Evolutionary conservation across 176 grass and related monocot genomes (phyloP).

Genomic region (Poa pratensis): DNA sequence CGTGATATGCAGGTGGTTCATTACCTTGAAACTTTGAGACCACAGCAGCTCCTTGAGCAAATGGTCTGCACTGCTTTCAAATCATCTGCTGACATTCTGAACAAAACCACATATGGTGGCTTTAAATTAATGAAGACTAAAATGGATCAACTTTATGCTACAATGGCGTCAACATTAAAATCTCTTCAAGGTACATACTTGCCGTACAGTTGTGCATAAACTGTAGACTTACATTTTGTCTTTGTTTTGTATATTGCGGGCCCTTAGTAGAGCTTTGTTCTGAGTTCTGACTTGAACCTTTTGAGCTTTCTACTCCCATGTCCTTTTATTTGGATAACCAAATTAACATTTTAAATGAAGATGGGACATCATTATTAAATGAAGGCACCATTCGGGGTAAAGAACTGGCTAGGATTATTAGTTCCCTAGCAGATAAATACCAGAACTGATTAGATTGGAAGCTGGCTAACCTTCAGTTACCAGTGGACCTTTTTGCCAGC

Average conservation of each 20-base stretch:
- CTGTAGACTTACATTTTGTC: background rate
- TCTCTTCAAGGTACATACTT: slow-evolving; percentile 74
- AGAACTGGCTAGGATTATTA: background rate
- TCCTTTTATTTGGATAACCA: slow-evolving; percentile 25
- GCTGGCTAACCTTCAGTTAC: background rate
- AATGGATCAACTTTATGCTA: slow-evolving; percentile 86
- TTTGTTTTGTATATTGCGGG: background rate
- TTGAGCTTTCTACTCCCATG: background rate
- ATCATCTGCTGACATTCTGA: slow-evolving; percentile 84
- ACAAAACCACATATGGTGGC: slow-evolving; percentile 76
- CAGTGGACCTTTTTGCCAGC: background rate
- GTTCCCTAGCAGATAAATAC: slow-evolving; percentile 29
- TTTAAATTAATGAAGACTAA: slow-evolving; percentile 87
- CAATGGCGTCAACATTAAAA: slow-evolving; percentile 74
- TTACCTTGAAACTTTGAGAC: slow-evolving; percentile 97
- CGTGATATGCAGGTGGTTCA: slow-evolving; percentile 70
- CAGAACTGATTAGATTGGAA: slow-evolving; percentile 31
- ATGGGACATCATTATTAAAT: background rate
- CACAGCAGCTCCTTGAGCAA: slow-evolving; percentile 91
- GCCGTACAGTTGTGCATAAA: background rate
- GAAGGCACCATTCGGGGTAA: background rate
- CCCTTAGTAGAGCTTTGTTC: background rate
- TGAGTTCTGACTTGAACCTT: slow-evolving; percentile 1
- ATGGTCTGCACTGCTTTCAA: slow-evolving; percentile 90
- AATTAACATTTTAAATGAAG: background rate